Evolutionary conservation across 2,329 filamentous ascomycete species (phyloP).

Genomic region (Fusarium sp.): DNA sequence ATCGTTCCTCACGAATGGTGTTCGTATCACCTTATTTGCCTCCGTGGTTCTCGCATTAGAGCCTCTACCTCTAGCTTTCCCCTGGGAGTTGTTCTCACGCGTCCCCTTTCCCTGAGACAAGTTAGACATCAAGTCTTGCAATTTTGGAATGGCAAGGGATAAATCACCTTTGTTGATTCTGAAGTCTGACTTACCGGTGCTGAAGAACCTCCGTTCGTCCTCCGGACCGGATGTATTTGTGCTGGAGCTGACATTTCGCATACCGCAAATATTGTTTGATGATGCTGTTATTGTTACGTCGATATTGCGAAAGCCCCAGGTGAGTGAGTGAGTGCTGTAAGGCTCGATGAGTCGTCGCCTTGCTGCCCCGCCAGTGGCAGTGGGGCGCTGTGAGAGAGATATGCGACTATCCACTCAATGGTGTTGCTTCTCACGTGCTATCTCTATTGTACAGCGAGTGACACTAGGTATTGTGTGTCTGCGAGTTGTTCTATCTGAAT

Average conservation of each 20-base stretch:
- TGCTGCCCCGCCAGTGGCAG: slow-evolving; percentile 47
- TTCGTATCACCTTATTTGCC: slow-evolving; percentile 47
- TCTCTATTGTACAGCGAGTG: not conserved
- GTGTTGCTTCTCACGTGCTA: slow-evolving; percentile 35
- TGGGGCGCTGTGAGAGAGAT: slow-evolving; percentile 45
- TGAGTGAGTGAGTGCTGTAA: slow-evolving; percentile 36
- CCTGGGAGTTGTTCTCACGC: slow-evolving; percentile 43
- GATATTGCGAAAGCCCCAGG: slow-evolving; percentile 32
- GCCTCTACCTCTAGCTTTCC: slow-evolving; percentile 47
- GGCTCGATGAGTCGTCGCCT: slow-evolving; percentile 49
- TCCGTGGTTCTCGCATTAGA: slow-evolving; percentile 49
- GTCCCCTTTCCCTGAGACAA: slow-evolving; percentile 41
- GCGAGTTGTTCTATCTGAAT: not conserved
- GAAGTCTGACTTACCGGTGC: slow-evolving; percentile 44
- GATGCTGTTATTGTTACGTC: slow-evolving; percentile 36
- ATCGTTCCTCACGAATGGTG: slow-evolving; percentile 3
- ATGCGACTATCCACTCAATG: slow-evolving; percentile 50
- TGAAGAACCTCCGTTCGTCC: slow-evolving; percentile 52
- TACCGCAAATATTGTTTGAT: slow-evolving; percentile 41
- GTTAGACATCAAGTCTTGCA: slow-evolving; percentile 41
- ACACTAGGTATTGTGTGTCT: not conserved
- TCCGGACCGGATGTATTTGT: slow-evolving; percentile 53
- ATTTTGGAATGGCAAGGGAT: slow-evolving; percentile 18
- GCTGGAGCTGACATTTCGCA: slow-evolving; percentile 55
- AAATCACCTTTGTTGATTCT: slow-evolving; percentile 50